Evolutionary conservation across 495 filamentous ascomycete genomes (phyloP), one percentile per base, ranked within the genome.

Genomic region (Penicillium ochrochloron): DNA sequence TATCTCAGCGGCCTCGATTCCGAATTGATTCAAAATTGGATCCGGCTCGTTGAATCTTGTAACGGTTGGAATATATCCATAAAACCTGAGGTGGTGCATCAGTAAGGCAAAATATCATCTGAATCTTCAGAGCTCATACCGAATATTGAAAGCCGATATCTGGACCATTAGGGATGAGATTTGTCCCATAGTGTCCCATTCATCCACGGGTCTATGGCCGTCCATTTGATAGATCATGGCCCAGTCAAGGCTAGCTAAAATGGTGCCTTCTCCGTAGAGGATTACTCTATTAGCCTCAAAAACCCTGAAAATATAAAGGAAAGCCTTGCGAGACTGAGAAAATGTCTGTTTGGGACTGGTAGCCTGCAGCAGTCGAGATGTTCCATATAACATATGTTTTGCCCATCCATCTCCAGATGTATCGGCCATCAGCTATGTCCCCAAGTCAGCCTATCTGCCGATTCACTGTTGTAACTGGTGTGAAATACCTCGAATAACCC

Each of bases 301-400:
- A 2, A 56, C 23, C 14, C 21, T 27, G 17, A 56, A 56, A 2
- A 56, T 15, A 5, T 29, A 8, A 4, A 19, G 14, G 23, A 56
- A 56, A 10, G 25, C n/a, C 31, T 21, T 19, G 3, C 53, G 53
- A n/a, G 53, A 14, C 2, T 1, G 17, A 3, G 53, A 56, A 1
- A 56, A 37, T 5, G 29, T 12, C 2, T 37, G 29, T 2, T 35
- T 23, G 4, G 53, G 31, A 2, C 31, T 31, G 8, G 53, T 31
- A 6, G n/a, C 17, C 34, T 56, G 31, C 19, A 56, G 6, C 14
- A 56, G 19, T 12, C 17, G 29, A 34, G 53, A 37, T 34, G 53
- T 56, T 11, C 53, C 53, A 56, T 56, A 14, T 8, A 56, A 8
- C 53, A 56, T 56, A 23, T 56, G 53, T 34, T 34, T 56, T 6